A percentile compares a stretch with the other conserved stretches of the same genome.
Conservation (phyloP, 352 stramenopile genomes). For the Phytophthora fragariaefolia region DNA sequence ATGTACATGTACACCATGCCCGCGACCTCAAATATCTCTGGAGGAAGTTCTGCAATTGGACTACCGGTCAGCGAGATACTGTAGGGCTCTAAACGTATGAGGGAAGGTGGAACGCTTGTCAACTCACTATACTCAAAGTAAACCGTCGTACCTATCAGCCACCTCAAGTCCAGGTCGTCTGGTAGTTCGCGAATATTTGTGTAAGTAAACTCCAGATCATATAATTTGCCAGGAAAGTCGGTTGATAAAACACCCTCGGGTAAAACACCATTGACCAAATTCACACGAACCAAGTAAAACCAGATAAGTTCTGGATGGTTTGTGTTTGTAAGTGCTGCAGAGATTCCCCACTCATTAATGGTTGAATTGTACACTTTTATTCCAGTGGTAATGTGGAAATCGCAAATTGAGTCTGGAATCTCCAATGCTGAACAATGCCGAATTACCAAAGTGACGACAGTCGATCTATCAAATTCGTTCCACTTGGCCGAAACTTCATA, state of each 20-base stretch:
- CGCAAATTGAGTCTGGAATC: constrained; percentile 24
- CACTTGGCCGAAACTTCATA: neutral
- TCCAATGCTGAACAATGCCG: constrained; percentile 35
- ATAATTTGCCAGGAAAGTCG: constrained; percentile 20
- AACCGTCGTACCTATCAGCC: constrained; percentile 26
- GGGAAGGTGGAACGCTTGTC: constrained; percentile 2
- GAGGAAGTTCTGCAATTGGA: neutral
- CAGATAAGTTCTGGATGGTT: constrained; percentile 28
- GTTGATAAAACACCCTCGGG: constrained; percentile 16
- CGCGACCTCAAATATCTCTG: constrained; percentile 1
- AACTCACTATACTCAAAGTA: constrained; percentile 34
- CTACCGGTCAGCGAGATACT: constrained; percentile 34
- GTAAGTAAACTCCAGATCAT: constrained; percentile 41
- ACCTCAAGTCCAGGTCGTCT: constrained; percentile 37
- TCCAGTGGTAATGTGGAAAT: constrained; percentile 27
- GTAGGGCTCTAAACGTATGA: constrained; percentile 19
- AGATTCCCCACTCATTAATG: constrained; percentile 28
- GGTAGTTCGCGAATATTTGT: constrained; percentile 48
- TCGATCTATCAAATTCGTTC: constrained; percentile 8
- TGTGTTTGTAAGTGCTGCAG: constrained; percentile 34
- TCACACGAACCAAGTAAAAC: constrained; percentile 33
- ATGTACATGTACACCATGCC: constrained; percentile 8
- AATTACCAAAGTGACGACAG: constrained; percentile 32
- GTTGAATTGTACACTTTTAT: constrained; percentile 54
- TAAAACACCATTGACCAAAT: constrained; percentile 14